Evolutionary conservation across 1,284 basidiomycete genomes (phyloP).

Genomic region (Heterobasidion occidentale): DNA sequence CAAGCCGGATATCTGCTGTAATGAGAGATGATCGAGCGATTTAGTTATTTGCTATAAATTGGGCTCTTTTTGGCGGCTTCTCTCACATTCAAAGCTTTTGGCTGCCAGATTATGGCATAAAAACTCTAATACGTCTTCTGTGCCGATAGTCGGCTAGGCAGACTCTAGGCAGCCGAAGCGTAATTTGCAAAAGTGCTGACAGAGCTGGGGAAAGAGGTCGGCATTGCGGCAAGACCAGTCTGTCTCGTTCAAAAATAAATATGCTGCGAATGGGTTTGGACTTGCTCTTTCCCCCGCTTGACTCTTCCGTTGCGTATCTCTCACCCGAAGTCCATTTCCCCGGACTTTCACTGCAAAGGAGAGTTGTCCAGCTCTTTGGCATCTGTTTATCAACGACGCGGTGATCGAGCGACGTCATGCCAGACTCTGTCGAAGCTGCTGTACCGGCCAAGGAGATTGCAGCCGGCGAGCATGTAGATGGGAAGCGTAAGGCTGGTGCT

Average conservation of each 20-base stretch:
- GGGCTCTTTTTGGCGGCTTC: too few relatives aligned
- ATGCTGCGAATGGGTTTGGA: neutral
- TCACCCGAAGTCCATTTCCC: neutral
- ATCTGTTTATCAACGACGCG: neutral
- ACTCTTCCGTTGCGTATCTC: neutral
- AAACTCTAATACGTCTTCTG: too few relatives aligned
- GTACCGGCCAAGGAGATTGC: neutral
- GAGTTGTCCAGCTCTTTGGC: neutral
- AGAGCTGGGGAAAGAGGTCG: neutral
- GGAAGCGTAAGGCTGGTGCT: slow-evolving; percentile 20
- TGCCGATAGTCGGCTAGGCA: too few relatives aligned
- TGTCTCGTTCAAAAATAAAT: neutral
- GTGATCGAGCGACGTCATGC: neutral
- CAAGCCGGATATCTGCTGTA: too few relatives aligned
- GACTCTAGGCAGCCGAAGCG: too few relatives aligned
- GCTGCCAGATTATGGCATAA: too few relatives aligned
- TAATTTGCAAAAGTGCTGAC: too few relatives aligned
- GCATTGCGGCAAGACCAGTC: neutral
- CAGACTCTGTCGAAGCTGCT: neutral
- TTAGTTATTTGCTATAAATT: too few relatives aligned
- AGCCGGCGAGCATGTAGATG: neutral
- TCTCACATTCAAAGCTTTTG: too few relatives aligned
- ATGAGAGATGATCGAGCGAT: too few relatives aligned
- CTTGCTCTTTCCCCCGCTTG: neutral
- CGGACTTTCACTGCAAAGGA: neutral